These are phyloP conservation scores for Gastrodia elata DNA, from an alignment of 106 monocot species.

Conservation along the genomic window DNA sequence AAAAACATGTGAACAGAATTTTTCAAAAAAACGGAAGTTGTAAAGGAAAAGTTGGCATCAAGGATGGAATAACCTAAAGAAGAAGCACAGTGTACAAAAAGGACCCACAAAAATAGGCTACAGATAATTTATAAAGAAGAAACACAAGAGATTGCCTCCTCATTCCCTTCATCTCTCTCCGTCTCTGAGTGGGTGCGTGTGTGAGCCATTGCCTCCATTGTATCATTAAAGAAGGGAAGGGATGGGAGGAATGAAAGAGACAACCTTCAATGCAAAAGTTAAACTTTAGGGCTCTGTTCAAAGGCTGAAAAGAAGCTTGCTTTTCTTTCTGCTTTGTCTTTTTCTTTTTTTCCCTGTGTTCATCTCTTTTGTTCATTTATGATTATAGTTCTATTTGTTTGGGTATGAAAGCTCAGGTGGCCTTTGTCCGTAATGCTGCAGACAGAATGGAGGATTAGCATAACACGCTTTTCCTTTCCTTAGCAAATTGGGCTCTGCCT, in stretches of 20 bases:
- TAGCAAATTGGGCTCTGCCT: neutral
- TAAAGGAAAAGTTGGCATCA: neutral
- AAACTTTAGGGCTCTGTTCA: slow-evolving; percentile 1
- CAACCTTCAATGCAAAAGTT: slow-evolving; percentile 11
- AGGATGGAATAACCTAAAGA: slow-evolving; percentile 5
- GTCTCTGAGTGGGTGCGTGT: neutral
- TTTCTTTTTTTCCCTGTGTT: neutral
- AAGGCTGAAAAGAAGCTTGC: slow-evolving; percentile 7
- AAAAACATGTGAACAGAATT: too few relatives aligned
- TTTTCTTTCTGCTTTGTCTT: neutral
- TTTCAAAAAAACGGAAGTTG: neutral
- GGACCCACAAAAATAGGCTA: neutral
- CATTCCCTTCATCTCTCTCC: slow-evolving; percentile 4
- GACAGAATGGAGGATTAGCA: slow-evolving; percentile 7
- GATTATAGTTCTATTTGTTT: neutral
- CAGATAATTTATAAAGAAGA: neutral
- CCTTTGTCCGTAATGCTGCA: slow-evolving; percentile 6
- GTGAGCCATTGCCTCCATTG: neutral
- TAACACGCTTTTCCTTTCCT: neutral
- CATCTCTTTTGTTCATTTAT: neutral
- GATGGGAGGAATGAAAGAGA: slow-evolving; percentile 12
- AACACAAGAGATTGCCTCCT: neutral
- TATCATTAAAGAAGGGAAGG: slow-evolving; percentile 7
- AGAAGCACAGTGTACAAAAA: neutral
- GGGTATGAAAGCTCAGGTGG: slow-evolving; percentile 8